phyloP scores from a whole-genome alignment of 1,139 yeast genomes.

The Kodamaea anthophila region DNA sequence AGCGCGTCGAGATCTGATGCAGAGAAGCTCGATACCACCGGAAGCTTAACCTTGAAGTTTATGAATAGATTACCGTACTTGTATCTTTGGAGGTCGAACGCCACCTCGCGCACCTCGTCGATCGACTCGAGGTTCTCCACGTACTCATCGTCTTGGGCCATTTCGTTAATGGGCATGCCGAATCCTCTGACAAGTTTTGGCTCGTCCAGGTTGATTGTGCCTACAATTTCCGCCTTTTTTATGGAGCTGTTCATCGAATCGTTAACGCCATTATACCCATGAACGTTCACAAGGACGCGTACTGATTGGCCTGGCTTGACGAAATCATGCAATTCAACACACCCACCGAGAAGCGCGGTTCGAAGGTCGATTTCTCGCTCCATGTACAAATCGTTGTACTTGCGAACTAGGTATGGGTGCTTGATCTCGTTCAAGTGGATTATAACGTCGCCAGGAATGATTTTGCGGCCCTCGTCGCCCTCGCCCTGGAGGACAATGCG shows the following conservation, averaged over 20 bases:
- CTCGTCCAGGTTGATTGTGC: conserved; percentile 38
- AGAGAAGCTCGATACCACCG: conserved; percentile 25
- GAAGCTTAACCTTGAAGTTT: conserved; percentile 35
- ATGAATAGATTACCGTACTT: conserved; percentile 36
- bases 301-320: conserved; percentile 36
- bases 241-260: conserved; percentile 18
- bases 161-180: conserved; percentile 62
- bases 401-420: conserved; percentile 42
- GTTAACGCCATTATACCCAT: conserved; percentile 25
- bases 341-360: conserved; percentile 54
- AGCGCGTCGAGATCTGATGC: conserved; percentile 19
- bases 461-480: conserved; percentile 57
- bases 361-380: conserved; percentile 42
- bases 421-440: conserved; percentile 33
- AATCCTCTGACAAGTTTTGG: conserved; percentile 44
- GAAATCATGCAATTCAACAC: conserved; percentile 38
- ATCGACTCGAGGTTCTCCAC: conserved; percentile 15
- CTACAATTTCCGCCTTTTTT: conserved; percentile 41
- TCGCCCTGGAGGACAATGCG: conserved; percentile 47
- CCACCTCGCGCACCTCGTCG: conserved; percentile 13
- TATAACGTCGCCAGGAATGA: conserved; percentile 63
- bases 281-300: conserved; percentile 34
- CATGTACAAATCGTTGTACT: conserved; percentile 42
- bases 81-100: conserved; percentile 19
- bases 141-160: conserved; percentile 23